phyloP scores from a whole-genome alignment of 257 asterid species.

The Solanum lycopersicoides region DNA sequence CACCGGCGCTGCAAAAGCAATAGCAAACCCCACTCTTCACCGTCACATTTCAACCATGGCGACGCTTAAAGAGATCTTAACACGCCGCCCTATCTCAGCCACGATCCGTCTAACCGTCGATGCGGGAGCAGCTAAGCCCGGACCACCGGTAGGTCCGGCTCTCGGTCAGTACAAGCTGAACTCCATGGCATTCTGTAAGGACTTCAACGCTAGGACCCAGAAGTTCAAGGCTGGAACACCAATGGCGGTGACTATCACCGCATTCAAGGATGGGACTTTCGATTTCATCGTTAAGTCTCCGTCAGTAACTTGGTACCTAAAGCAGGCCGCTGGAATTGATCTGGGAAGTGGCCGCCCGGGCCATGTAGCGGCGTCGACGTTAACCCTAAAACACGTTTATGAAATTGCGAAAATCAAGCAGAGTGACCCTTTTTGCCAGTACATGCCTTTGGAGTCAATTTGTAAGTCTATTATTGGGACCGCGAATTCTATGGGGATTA shows the following conservation, averaged over 20 bases:
- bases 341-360: conserved; percentile 70
- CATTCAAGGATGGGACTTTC: conserved; percentile 70
- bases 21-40: neutral
- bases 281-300: conserved; percentile 82
- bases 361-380: conserved; percentile 53
- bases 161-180: conserved; percentile 77
- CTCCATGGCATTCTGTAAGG: conserved; percentile 92
- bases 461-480: conserved; percentile 78
- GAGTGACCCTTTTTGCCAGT: conserved; percentile 70
- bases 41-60: conserved; percentile 30
- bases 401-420: conserved; percentile 89
- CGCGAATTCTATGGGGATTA: conserved; percentile 75
- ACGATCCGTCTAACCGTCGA: conserved; percentile 83
- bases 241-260: conserved; percentile 70
- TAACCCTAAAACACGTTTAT: conserved; percentile 71
- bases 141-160: conserved; percentile 88
- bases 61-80: conserved; percentile 65
- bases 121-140: conserved; percentile 85
- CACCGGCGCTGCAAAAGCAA: neutral
- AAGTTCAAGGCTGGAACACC: conserved; percentile 83
- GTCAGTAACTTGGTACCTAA: conserved; percentile 72
- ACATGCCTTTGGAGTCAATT: conserved; percentile 70
- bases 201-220: conserved; percentile 36
- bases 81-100: conserved; percentile 83
- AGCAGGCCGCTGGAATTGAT: conserved; percentile 84